Base-by-base conservation (phyloP, 352 stramenopile species). In the Thraustochytrium striatum region DNA sequence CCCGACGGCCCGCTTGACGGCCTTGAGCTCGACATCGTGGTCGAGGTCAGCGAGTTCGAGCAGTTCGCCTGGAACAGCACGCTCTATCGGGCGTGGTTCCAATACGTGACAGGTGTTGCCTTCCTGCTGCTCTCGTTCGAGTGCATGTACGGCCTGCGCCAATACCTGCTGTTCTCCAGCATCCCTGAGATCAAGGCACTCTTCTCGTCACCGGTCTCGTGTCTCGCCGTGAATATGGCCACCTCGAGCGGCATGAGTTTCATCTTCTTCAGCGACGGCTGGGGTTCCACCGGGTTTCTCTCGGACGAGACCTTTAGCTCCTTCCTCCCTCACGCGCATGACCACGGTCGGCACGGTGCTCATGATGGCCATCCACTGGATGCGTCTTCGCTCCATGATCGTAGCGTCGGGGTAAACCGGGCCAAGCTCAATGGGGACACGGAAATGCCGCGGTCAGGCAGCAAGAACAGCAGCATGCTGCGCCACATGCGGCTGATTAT, bases 201-300 rank as follows among this genome's bases (percentile, higher is more conserved):
- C 3, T 55, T 65, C 38, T 16, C 3, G 1, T 9, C 55, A 9
- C 69, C 69, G 33, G 21, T 69, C 7, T 25, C 72, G 3, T 72
- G 50, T 33, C 69, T 79, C 3, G 16, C 13, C 7, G 11, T 69
- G 13, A 79, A 62, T 21, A 38, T 9, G 7, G 8, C 55, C n/a
- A 58, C 69, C 9, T 55, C 69, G 1, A 32, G 3, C 5, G 30
- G 5, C 0, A 79, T 79, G 47, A 32, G 3, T 58, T 53, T 79
- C n/a, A 38, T 79, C 7, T 52, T 73, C 21, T 0, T 72, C 25
- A 19, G 50, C 35, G 69, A 79, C 33, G 69, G 69, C 2, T 79
- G 69, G 69, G 69, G 69, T 0, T 69, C 52, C 11, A 79, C 69
- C 19, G 69, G 69, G 3, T 79, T 79, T 33, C 52, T 79, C 32